Base-by-base conservation (phyloP, 2,329 filamentous ascomycete genomes). In the Talaromyces verruculosus region DNA sequence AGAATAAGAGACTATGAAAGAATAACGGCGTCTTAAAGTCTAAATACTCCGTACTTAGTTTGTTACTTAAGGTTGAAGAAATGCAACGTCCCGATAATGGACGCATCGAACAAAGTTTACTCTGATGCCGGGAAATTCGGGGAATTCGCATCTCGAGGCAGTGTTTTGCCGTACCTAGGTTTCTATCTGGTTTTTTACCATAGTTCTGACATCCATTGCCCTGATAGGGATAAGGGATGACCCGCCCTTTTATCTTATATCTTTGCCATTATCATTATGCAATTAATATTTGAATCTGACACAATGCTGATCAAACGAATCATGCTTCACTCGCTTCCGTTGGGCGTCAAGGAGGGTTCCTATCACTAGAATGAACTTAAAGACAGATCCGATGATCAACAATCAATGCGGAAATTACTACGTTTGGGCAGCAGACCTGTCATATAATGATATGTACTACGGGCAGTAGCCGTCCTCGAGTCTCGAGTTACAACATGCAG, bases 361-460 rank as follows among this genome's bases (percentile, higher is more conserved):
- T 53, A n/a, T 49, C 45, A 49, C 45, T 49, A 49, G 22, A 49
- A 55, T 10, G 11, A 37, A 37, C 33, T 57, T 11, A 22, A 37
- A 39, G 37, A 15, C 37, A 60, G 37, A 45, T 28, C 57, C 57
- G 47, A 35, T 57, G 62, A 64, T 64, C 51, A 64, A 17, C 28
- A 45, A 39, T 53, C 11, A 49, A 37, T 35, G 37, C 33, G 62
- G 25, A 28, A 63, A 41, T 41, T 30, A 30, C 22, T 53, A 17
- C 28, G 7, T 43, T 43, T 41, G 39, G 33, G 39, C 45, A 55
- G 33, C 47, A 39, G 33, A 63, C 47, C 61, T 63, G 61, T 63
- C 61, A 63, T 25, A 53, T 63, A 19, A 11, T 53, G 2, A 4
- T n/a, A 5, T 2, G 2, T 51, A 51, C 25, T 5, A n/a, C 49